phyloP scores from a whole-genome alignment of 1,139 yeast genomes.

The Keqinozyma sinolaborantium region DNA sequence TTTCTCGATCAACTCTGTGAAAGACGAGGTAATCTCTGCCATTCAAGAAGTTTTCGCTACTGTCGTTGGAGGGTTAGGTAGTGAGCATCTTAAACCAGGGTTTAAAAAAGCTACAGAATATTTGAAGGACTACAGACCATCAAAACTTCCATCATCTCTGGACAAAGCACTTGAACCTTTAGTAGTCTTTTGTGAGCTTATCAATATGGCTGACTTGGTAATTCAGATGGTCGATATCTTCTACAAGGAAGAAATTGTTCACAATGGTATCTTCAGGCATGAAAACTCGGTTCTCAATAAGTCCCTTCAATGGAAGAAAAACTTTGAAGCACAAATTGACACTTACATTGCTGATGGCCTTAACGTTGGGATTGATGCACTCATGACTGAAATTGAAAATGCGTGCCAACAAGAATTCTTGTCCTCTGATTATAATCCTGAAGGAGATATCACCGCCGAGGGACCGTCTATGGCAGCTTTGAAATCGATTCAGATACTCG shows the following conservation, averaged over 20 bases:
- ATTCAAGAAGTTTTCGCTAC: slow-evolving; percentile 63
- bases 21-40: slow-evolving; percentile 28
- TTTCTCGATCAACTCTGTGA: slow-evolving; percentile 30
- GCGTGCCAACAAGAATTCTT: slow-evolving; percentile 20
- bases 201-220: slow-evolving; percentile 87
- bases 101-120: slow-evolving; percentile 76
- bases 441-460: slow-evolving; percentile 9
- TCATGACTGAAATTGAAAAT: slow-evolving; percentile 68
- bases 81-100: slow-evolving; percentile 73
- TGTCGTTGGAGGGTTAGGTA: slow-evolving; percentile 62
- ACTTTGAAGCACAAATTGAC: slow-evolving; percentile 77
- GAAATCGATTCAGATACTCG: slow-evolving; percentile 58
- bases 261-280: slow-evolving; percentile 57
- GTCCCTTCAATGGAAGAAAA: slow-evolving; percentile 74
- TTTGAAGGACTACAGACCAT: slow-evolving; percentile 67
- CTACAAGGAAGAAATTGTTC: slow-evolving; percentile 78
- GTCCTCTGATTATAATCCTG: slow-evolving; percentile 3
- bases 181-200: slow-evolving; percentile 82
- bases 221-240: slow-evolving; percentile 92
- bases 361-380: slow-evolving; percentile 83
- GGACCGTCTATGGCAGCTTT: slow-evolving; percentile 74
- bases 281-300: slow-evolving; percentile 78
- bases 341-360: slow-evolving; percentile 90
- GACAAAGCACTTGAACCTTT: slow-evolving; percentile 68
- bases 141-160: slow-evolving; percentile 8